phyloP scores from a whole-genome alignment of 2,329 filamentous ascomycete species.

The Lecanosticta acicola region DNA sequence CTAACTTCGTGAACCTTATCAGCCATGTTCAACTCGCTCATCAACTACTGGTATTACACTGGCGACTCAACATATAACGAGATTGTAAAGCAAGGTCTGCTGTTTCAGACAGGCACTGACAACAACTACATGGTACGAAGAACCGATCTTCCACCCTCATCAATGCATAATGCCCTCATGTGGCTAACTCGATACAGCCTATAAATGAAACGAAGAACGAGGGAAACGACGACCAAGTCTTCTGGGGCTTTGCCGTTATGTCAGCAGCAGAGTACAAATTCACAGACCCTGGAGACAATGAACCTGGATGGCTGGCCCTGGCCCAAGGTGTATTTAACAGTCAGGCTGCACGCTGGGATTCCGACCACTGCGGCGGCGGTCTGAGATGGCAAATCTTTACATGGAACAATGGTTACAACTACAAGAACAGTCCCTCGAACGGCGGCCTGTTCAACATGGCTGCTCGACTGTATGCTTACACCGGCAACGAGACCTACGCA shows the following conservation, averaged over 20 bases:
- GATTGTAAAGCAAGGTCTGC: slow-evolving; percentile 51
- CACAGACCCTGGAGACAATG: slow-evolving; percentile 35
- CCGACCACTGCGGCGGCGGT: slow-evolving; percentile 35
- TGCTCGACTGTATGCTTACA: slow-evolving; percentile 38
- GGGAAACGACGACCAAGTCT: slow-evolving; percentile 52
- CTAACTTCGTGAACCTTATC: slow-evolving; percentile 3
- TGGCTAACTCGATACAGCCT: slow-evolving; percentile 35
- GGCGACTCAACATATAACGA: slow-evolving; percentile 60
- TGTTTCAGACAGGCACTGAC: slow-evolving; percentile 55
- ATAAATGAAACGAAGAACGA: slow-evolving; percentile 34
- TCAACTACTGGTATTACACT: slow-evolving; percentile 65
- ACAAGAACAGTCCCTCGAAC: slow-evolving; percentile 55
- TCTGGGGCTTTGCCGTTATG: slow-evolving; percentile 48
- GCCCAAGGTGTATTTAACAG: slow-evolving; percentile 40
- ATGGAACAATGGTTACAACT: slow-evolving; percentile 47
- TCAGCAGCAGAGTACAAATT: slow-evolving; percentile 50
- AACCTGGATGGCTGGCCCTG: slow-evolving; percentile 43
- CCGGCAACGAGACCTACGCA: slow-evolving; percentile 50
- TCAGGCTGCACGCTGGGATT: slow-evolving; percentile 36
- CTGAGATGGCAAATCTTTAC: slow-evolving; percentile 38
- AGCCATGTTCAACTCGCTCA: slow-evolving; percentile 57
- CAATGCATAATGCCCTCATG: not conserved
- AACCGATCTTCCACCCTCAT: not conserved
- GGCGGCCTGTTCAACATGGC: slow-evolving; percentile 49
- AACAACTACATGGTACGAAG: slow-evolving; percentile 48